These are phyloP conservation scores for Anthostomella pinea DNA, from an alignment of 2,329 filamentous ascomycete genomes.

Conservation along the genomic window DNA sequence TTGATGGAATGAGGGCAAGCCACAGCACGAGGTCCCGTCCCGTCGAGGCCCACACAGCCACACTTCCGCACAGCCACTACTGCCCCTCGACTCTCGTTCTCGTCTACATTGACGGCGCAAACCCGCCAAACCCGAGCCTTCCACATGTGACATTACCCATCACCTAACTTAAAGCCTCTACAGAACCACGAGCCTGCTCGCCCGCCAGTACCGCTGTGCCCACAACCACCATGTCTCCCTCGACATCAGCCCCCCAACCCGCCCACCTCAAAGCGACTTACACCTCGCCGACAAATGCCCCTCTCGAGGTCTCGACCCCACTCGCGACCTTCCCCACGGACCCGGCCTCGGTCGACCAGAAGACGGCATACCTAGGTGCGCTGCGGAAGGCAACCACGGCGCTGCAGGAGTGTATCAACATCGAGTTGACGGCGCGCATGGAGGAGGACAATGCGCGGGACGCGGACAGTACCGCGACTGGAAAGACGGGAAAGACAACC, in stretches of 20 bases:
- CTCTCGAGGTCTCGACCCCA: conserved; percentile 41
- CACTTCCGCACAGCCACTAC: no score
- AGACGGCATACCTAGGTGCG: conserved; percentile 56
- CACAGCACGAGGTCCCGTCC: no score
- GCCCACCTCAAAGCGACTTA: conserved; percentile 49
- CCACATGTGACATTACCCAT: no score
- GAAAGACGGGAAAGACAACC: conserved; percentile 20
- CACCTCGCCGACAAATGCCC: conserved; percentile 46
- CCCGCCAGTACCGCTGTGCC: no score
- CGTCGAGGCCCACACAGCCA: no score
- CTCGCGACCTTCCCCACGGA: conserved; percentile 33
- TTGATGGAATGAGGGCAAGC: no score
- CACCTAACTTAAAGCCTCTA: no score
- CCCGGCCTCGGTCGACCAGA: conserved; percentile 29
- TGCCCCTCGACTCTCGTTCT: no score
- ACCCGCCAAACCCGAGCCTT: no score
- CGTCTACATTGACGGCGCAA: no score
- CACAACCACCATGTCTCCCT: neutral
- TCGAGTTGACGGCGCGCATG: conserved; percentile 70
- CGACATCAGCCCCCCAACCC: neutral
- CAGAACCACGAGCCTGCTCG: no score
- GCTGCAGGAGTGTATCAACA: conserved; percentile 67
- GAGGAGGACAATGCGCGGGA: conserved; percentile 58
- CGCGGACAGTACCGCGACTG: neutral
- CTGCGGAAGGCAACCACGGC: conserved; percentile 56